Percentiles rank a stretch among this genome's conserved stretches.
These are phyloP conservation scores for Fusarium oligoseptatum DNA, from an alignment of 2,329 filamentous ascomycete species.

Conservation along the genomic window DNA sequence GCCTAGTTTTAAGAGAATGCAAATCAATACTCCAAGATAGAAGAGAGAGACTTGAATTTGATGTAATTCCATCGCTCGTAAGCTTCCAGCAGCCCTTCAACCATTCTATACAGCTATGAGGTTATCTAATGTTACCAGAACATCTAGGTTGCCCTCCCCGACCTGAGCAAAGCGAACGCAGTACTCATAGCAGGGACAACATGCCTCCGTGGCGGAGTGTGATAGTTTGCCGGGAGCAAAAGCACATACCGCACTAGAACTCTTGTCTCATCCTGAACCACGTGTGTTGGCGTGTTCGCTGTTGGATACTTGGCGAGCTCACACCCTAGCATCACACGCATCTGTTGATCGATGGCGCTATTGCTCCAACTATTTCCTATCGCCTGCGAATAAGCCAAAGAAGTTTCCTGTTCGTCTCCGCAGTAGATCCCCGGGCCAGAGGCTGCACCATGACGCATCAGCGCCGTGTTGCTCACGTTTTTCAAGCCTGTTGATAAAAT, in stretches of 20 bases:
- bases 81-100: not conserved
- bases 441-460: not conserved
- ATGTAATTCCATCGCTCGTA: not conserved
- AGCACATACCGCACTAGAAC: not conserved
- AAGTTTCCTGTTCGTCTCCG: not conserved
- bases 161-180: not conserved
- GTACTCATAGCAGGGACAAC: conserved; percentile 2
- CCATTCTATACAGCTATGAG: not conserved
- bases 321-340: not conserved
- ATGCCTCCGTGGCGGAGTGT: not conserved
- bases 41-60: not conserved
- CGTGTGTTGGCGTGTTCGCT: not conserved
- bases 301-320: conserved; percentile 1
- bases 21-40: not conserved
- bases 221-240: not conserved
- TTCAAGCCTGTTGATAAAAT: not conserved
- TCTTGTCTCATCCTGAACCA: not conserved
- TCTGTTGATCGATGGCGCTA: not conserved
- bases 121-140: not conserved
- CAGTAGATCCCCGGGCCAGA: not conserved
- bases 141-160: not conserved
- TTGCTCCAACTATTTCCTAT: not conserved
- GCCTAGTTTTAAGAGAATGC: not conserved
- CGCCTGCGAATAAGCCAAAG: not conserved
- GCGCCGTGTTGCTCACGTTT: not conserved